Base-by-base conservation (phyloP, 768 basidiomycete genomes). In the Tylopilus vinaceipallidus region DNA sequence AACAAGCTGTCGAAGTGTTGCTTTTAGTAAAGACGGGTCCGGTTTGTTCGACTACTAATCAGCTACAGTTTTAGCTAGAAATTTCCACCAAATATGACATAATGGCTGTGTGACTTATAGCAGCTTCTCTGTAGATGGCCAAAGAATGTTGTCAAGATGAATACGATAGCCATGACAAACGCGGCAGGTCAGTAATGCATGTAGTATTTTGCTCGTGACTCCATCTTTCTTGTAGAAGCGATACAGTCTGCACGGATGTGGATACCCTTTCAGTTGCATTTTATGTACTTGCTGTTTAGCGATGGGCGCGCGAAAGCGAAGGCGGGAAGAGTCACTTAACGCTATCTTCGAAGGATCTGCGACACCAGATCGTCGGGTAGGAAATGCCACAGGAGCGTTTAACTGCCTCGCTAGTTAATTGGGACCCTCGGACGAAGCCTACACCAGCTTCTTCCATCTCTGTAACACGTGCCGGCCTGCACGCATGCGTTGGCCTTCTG, bases 261-360 rank as follows among this genome's bases (percentile, higher is more conserved):
- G 64, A 70, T 17, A 70, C 73, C 41, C 64, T 73, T 19, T 71
- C 72, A 6, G 63, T 71, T n/a, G 68, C 68, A 16, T 73, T 74
- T 50, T 74, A 72, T 53, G 71, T 69, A 4, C 65, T 74, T 20
- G 67, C 69, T 6, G 52, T 70, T 14, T 60, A 70, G 37, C 60
- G 61, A 16, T 69, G 66, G 57, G n/a, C n/a, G n/a, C n/a, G n/a
- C n/a, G 50, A 48, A 29, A 46, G 37, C 30, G 50, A 51, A 23
- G 52, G 63, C 6, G 70, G 69, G 17, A 65, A 64, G 20, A 62
- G 64, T 10, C 64, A 71, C 45, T 36, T 60, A 45, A 57, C 60
- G 12, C 63, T 72, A 2, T 57, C 61, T 19, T 59, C 59, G 9
- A 50, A 50, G 9, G 65, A 70, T 45, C 52, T 70, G 17, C 62